Conservation (phyloP, 2,329 filamentous ascomycete genomes). For the Samsoniella hepiali region DNA sequence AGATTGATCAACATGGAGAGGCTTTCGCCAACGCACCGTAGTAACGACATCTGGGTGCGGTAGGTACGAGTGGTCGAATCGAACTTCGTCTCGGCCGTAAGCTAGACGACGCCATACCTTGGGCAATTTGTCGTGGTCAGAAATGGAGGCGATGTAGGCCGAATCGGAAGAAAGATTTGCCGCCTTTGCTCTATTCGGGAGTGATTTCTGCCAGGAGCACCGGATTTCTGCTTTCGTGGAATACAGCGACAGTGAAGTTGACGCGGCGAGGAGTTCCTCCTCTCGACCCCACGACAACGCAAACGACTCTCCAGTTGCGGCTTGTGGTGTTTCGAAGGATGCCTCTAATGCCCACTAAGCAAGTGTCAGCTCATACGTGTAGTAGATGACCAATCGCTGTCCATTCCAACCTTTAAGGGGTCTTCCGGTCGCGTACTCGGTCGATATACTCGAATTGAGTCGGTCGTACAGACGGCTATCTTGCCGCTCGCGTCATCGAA, state of each 20-base stretch:
- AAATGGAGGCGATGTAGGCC: constrained; percentile 77
- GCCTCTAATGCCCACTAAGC: constrained; percentile 62
- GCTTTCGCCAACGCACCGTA: constrained; percentile 79
- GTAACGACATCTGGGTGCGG: constrained; percentile 81
- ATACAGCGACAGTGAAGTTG: constrained; percentile 67
- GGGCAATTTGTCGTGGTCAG: constrained; percentile 74
- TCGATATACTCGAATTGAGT: constrained; percentile 71
- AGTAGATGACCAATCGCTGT: constrained; percentile 19
- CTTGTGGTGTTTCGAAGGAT: constrained; percentile 47
- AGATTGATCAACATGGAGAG: constrained; percentile 71
- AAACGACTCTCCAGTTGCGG: constrained; percentile 35
- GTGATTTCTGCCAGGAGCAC: constrained; percentile 68
- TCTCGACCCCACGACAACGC: constrained; percentile 80
- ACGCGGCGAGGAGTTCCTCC: constrained; percentile 80
- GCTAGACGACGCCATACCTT: constrained; percentile 91
- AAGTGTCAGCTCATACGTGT: constrained; percentile 16
- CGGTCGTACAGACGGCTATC: constrained; percentile 71
- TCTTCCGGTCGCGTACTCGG: constrained; percentile 69
- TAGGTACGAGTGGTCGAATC: constrained; percentile 89
- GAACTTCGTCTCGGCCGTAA: constrained; percentile 76
- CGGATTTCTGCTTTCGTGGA: constrained; percentile 46
- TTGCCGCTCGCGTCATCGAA: constrained; percentile 82
- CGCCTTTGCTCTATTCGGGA: constrained; percentile 71
- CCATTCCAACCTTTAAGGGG: constrained; percentile 63
- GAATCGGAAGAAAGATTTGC: constrained; percentile 84